Evolutionary conservation across 306 rosid species (phyloP).

Genomic region (Benincasa hispida): DNA sequence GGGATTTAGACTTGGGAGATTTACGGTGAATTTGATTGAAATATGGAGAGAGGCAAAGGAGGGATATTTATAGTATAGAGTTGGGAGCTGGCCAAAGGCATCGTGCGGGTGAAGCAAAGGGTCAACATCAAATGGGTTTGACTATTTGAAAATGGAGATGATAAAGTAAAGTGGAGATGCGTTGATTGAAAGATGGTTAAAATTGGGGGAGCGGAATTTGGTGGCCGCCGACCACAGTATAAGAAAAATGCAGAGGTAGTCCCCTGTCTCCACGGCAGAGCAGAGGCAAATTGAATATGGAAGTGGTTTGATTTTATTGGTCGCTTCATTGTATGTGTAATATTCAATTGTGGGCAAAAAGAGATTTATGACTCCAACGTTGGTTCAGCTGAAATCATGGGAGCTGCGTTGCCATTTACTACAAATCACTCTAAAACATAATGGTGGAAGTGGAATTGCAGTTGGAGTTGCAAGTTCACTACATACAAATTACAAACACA

Average conservation of each 20-base stretch:
- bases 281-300: not conserved
- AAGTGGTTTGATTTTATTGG: not conserved
- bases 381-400: not conserved
- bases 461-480: not conserved
- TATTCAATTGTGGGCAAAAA: not conserved
- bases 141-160: not conserved
- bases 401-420: not conserved
- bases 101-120: not conserved
- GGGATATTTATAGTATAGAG: slow-evolving; percentile 2
- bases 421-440: no score
- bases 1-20: not conserved
- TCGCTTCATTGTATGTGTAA: not conserved
- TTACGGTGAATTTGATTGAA: not conserved
- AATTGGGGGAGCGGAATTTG: not conserved
- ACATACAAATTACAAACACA: not conserved
- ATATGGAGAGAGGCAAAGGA: not conserved
- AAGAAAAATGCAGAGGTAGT: not conserved
- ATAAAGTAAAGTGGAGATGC: not conserved
- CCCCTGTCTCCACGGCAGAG: not conserved
- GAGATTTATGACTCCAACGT: not conserved
- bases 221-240: not conserved
- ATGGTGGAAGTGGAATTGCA: not conserved
- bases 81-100: not conserved
- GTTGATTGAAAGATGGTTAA: not conserved
- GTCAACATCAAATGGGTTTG: not conserved